Evolutionary conservation across 2,329 filamentous ascomycete species (phyloP), one percentile per base, ranked within the genome.

Genomic region (Colletotrichum spinosum): DNA sequence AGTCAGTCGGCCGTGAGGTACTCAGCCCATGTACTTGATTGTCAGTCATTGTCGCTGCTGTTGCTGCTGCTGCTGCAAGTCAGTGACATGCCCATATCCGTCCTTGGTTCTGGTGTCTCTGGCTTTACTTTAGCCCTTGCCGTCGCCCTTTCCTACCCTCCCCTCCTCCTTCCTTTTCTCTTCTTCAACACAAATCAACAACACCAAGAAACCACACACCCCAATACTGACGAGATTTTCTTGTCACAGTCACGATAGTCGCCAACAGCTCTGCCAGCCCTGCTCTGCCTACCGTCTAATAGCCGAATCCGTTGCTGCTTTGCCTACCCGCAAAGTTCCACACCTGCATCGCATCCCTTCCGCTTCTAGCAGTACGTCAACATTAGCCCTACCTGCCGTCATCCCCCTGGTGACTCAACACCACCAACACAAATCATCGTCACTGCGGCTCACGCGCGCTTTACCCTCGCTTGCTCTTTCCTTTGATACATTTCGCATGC

Each of bases 221-320:
- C 25, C 55, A 80, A 46, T 82, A 78, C 74, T 74, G 81, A 78
- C 77, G 79, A 85, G 84, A 85, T 81, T 85, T 81, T 81, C 79
- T 80, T 82, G 85, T 88, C 85, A 85, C 86, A 85, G 86, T 84
- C 81, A 79, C 77, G 84, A 84, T 83, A 78, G 79, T 87, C 84
- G 81, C 25, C 84, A 79, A 77, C 84, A 86, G 84, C 82, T 76
- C 74, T 79, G 80, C 80, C 79, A 77, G 74, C 72, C 71, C 42
- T 77, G 77, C 55, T 62, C 58, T 62, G 62, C 62, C 25, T 57
- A 48, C 69, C 69, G 69, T 69, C 73, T 25, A 68, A 71, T 67
- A 62, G 63, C 52, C 62, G 58, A 55, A 45, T 62, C 62, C 57
- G 44, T 17, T 17, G 15, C 61, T 48, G 38, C 61, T 60, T 52